Conservation (phyloP, 306 rosid genomes). For the Corylus avellana region DNA sequence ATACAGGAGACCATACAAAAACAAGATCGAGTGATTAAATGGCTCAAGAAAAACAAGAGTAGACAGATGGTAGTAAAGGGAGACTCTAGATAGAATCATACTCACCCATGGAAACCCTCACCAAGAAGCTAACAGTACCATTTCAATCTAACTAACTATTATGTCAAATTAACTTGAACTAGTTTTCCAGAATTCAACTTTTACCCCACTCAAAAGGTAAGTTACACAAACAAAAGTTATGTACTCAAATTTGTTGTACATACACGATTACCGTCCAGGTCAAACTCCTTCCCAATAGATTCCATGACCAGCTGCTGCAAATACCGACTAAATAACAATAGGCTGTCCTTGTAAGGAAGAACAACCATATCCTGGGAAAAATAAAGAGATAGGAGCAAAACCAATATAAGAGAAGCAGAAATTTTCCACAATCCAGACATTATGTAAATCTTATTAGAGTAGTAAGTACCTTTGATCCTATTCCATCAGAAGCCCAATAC, state of each 20-base stretch:
- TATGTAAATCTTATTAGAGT: slow-evolving; percentile 16
- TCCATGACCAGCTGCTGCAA: slow-evolving; percentile 99
- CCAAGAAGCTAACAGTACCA: not conserved
- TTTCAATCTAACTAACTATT: not conserved
- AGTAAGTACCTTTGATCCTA: slow-evolving; percentile 82
- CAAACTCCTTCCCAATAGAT: slow-evolving; percentile 97
- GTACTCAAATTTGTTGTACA: slow-evolving; percentile 19
- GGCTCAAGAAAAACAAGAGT: not conserved
- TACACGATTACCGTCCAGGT: slow-evolving; percentile 97
- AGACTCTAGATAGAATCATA: not conserved
- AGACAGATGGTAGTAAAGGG: not conserved
- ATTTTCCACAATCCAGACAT: slow-evolving; percentile 8
- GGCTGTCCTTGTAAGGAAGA: slow-evolving; percentile 95
- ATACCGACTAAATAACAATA: slow-evolving; percentile 88
- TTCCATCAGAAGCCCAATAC: slow-evolving; percentile 97
- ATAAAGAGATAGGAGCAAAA: slow-evolving; percentile 20
- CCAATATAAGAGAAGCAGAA: slow-evolving; percentile 20
- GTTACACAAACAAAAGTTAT: slow-evolving; percentile 8
- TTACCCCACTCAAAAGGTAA: slow-evolving; percentile 8
- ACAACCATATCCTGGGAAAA: slow-evolving; percentile 89
- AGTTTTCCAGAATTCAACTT: slow-evolving; percentile 3
- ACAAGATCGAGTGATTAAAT: not conserved
- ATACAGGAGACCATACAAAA: not conserved
- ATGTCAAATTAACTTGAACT: slow-evolving; percentile 6
- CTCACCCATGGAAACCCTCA: not conserved